Conservation (phyloP, 352 stramenopile species). For the Phytophthora cactorum region DNA sequence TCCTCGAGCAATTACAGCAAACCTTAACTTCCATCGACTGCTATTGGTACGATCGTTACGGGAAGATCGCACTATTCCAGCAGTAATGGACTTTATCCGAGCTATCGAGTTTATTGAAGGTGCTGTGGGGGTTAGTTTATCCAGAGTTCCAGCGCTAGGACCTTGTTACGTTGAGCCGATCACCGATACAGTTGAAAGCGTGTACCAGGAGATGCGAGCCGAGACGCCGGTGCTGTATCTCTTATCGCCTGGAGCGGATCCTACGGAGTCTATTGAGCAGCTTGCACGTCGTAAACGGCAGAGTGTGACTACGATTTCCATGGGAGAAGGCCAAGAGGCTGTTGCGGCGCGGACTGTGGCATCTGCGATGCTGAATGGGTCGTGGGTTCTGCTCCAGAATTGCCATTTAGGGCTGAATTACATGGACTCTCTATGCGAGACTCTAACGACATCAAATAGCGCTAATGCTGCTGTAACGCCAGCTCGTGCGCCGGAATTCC, state of each 20-base stretch:
- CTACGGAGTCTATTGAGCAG: conserved; percentile 75
- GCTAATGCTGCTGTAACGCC: conserved; percentile 6
- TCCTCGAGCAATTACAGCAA: conserved; percentile 62
- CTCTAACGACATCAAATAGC: conserved; percentile 29
- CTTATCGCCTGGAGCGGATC: conserved; percentile 72
- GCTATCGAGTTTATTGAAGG: conserved; percentile 69
- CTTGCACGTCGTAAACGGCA: conserved; percentile 75
- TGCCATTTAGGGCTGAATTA: conserved; percentile 76
- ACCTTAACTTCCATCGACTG: conserved; percentile 74
- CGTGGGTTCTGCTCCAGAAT: conserved; percentile 85
- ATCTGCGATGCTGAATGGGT: conserved; percentile 69
- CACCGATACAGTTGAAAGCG: conserved; percentile 76
- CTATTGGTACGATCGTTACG: conserved; percentile 70
- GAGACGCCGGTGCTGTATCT: conserved; percentile 79
- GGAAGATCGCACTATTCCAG: conserved; percentile 80
- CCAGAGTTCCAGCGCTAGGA: conserved; percentile 60
- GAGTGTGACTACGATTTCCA: conserved; percentile 73
- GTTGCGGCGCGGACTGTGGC: conserved; percentile 64
- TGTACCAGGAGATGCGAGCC: conserved; percentile 68
- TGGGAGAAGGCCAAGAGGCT: conserved; percentile 78
- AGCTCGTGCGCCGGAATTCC: conserved; percentile 52
- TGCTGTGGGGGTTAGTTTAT: conserved; percentile 31
- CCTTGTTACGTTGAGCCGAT: conserved; percentile 66
- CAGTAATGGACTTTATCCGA: conserved; percentile 69
- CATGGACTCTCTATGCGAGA: conserved; percentile 69